A percentile compares a stretch with the other conserved stretches of the same genome.
phyloP scores from a whole-genome alignment of 1,284 basidiomycete genomes.

The Moesziomyces globuligerus region DNA sequence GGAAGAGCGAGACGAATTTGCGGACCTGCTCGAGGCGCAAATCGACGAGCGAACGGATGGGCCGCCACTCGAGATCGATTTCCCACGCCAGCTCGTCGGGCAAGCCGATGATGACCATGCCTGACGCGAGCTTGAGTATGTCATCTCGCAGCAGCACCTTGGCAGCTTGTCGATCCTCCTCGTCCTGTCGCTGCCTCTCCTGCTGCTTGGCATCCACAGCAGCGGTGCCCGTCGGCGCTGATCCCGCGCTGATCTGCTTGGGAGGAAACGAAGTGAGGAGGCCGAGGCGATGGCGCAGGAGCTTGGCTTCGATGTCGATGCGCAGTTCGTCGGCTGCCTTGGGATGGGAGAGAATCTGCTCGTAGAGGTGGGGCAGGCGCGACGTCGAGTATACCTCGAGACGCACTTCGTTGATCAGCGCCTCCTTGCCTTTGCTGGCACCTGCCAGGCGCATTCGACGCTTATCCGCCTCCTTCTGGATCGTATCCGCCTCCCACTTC shows the following conservation, averaged over 20 bases:
- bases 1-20: slow-evolving; percentile 78
- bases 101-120: slow-evolving; percentile 78
- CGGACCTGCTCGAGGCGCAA: slow-evolving; percentile 76
- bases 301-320: slow-evolving; percentile 52
- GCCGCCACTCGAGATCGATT: slow-evolving; percentile 79
- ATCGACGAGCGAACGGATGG: slow-evolving; percentile 76
- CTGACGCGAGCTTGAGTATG: slow-evolving; percentile 77
- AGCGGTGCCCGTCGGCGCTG: slow-evolving; percentile 38
- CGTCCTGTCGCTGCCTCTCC: slow-evolving; percentile 19
- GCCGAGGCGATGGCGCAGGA: slow-evolving; percentile 48
- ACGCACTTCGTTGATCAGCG: slow-evolving; percentile 46
- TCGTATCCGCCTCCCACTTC: slow-evolving; percentile 48
- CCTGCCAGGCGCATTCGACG: slow-evolving; percentile 57
- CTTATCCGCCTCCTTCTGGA: slow-evolving; percentile 56
- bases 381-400: slow-evolving; percentile 45
- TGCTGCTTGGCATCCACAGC: slow-evolving; percentile 28
- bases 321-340: slow-evolving; percentile 56
- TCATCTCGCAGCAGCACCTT: slow-evolving; percentile 74
- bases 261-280: slow-evolving; percentile 51
- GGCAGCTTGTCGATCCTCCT: slow-evolving; percentile 16
- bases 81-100: slow-evolving; percentile 82
- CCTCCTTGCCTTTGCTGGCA: slow-evolving; percentile 53
- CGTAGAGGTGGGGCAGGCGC: slow-evolving; percentile 55
- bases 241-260: slow-evolving; percentile 13
- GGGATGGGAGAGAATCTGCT: slow-evolving; percentile 56